These are phyloP conservation scores for Dryas integrifolia DNA, from an alignment of 331 rosid genomes.

Conservation along the genomic window DNA sequence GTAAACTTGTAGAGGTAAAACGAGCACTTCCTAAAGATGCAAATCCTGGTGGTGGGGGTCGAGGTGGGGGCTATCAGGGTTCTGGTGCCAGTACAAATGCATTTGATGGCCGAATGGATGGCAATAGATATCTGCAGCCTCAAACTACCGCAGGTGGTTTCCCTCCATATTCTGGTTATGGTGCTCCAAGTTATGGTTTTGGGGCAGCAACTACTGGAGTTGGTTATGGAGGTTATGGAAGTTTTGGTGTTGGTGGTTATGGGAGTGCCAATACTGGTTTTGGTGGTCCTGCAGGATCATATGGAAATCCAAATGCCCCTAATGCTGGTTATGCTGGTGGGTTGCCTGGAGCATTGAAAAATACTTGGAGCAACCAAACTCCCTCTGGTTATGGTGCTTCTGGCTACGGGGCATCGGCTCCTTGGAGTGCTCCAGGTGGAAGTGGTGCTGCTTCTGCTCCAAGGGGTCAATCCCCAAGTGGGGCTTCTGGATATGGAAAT, in stretches of 20 bases:
- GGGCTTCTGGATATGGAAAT: constrained; percentile 48
- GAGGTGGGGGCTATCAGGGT: constrained; percentile 55
- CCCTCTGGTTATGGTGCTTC: constrained; percentile 49
- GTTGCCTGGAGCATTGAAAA: constrained; percentile 44
- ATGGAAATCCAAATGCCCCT: constrained; percentile 51
- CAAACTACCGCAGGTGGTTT: constrained; percentile 47
- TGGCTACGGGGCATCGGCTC: constrained; percentile 45
- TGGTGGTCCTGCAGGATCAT: constrained; percentile 50
- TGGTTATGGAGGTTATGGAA: constrained; percentile 50
- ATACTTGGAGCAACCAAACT: constrained; percentile 47
- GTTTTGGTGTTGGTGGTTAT: constrained; percentile 47
- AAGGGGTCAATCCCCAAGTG: constrained; percentile 60
- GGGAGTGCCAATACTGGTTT: constrained; percentile 46
- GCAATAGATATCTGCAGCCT: constrained; percentile 49
- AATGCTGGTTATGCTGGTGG: constrained; percentile 46
- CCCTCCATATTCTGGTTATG: constrained; percentile 51
- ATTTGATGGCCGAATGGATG: constrained; percentile 50
- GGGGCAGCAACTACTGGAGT: constrained; percentile 40
- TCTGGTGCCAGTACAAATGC: constrained; percentile 42
- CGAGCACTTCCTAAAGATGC: constrained; percentile 63
- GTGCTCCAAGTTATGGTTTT: constrained; percentile 51
- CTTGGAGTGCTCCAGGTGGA: constrained; percentile 44
- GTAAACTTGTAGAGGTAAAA: constrained; percentile 61
- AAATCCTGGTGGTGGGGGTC: constrained; percentile 54
- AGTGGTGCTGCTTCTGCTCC: constrained; percentile 44